Percentiles rank a stretch among this genome's conserved stretches.
phyloP scores from a whole-genome alignment of 2,329 filamentous ascomycete species.

The Colletotrichum karsti region DNA sequence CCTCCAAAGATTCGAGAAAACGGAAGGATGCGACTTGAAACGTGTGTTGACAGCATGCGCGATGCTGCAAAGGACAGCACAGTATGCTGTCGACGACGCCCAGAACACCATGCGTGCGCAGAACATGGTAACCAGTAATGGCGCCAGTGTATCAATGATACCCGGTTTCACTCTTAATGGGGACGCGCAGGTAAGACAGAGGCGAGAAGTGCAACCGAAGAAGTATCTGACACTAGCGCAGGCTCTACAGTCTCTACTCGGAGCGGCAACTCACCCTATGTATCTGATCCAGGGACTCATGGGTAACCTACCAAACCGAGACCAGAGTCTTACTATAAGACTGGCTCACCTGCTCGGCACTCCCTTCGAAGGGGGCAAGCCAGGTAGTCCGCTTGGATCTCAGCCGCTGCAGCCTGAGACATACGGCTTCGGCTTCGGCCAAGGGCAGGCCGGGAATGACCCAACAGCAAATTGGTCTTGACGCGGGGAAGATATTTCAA shows the following conservation, averaged over 20 bases:
- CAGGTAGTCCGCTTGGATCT: constrained; percentile 23
- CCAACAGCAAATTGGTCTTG: constrained; percentile 21
- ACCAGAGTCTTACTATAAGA: constrained; percentile 12
- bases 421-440: constrained; percentile 26
- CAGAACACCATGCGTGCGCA: constrained; percentile 12
- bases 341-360: constrained; percentile 21
- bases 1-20: constrained; percentile 22
- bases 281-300: constrained; percentile 25
- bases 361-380: constrained; percentile 14
- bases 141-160: background rate
- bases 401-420: constrained; percentile 27
- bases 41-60: constrained; percentile 21
- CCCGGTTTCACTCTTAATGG: background rate
- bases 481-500: background rate
- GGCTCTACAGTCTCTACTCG: constrained; percentile 15
- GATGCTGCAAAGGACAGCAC: constrained; percentile 20
- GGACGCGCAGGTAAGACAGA: constrained; percentile 19
- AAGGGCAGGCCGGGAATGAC: constrained; percentile 21
- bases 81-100: constrained; percentile 17
- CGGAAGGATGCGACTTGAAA: constrained; percentile 18
- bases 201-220: background rate
- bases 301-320: constrained; percentile 27
- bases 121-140: background rate
- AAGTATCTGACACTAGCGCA: background rate
- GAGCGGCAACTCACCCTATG: constrained; percentile 25